Conservation (phyloP, 768 basidiomycete genomes). For the Suillus spraguei region DNA sequence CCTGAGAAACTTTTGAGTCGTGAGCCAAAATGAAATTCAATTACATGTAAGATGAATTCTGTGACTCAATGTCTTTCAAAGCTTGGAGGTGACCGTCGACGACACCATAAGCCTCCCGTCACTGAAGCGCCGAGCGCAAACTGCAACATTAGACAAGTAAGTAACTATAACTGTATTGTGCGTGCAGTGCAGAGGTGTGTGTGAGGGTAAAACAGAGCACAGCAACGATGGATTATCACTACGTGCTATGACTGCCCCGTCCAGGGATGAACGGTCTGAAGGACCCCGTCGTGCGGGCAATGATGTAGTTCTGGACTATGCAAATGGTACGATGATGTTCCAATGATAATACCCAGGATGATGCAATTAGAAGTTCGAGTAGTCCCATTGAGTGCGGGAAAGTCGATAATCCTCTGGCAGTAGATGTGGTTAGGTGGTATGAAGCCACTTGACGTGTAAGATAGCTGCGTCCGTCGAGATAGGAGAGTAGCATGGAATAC, state of each 20-base stretch:
- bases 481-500: slow-evolving; percentile 1
- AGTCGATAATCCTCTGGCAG: neutral
- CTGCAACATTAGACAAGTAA: slow-evolving; percentile 10
- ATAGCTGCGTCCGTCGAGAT: slow-evolving; percentile 4
- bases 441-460: neutral
- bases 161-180: slow-evolving; percentile 11
- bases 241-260: neutral
- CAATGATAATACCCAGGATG: slow-evolving; percentile 6
- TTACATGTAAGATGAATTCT: neutral
- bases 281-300: neutral
- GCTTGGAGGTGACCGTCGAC: neutral
- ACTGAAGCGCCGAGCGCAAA: neutral
- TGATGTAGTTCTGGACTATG: slow-evolving; percentile 5
- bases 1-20: neutral
- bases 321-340: slow-evolving; percentile 4
- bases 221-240: slow-evolving; percentile 4
- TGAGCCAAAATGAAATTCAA: neutral
- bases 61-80: neutral
- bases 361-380: neutral
- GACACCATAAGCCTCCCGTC: neutral
- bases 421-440: neutral
- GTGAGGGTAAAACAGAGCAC: slow-evolving; percentile 8
- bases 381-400: slow-evolving; percentile 1
- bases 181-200: slow-evolving; percentile 9
- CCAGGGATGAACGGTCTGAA: neutral